Conservation (phyloP, 2,329 filamentous ascomycete genomes). For the Chalaropsis ovoidea region DNA sequence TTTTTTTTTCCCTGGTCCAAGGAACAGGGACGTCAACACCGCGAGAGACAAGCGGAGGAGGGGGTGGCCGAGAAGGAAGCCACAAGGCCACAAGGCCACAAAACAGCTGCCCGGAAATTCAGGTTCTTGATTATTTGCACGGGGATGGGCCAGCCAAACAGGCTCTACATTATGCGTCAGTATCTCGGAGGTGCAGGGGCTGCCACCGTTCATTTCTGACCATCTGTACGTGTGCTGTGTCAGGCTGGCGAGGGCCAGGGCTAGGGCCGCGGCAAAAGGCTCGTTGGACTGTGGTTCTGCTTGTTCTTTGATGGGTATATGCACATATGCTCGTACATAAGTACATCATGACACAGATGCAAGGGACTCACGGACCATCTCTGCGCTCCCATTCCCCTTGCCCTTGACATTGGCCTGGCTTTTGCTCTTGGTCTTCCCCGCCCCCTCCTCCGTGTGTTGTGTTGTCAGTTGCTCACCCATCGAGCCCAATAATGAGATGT, state of each 20-base stretch:
- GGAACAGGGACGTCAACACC: neutral
- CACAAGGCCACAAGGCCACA: neutral
- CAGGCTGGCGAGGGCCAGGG: neutral
- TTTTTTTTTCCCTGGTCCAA: neutral
- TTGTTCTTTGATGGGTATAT: neutral
- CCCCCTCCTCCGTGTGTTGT: neutral
- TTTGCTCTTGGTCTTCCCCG: neutral
- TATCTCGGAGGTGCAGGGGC: neutral
- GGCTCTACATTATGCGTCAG: neutral
- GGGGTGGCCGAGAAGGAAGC: neutral
- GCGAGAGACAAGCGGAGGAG: neutral
- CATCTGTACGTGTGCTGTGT: neutral
- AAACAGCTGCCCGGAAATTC: neutral
- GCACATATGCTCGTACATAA: neutral
- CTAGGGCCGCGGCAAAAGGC: neutral
- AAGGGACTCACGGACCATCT: slow-evolving; percentile 8
- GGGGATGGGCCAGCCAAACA: neutral
- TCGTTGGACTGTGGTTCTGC: no score
- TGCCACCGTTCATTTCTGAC: neutral
- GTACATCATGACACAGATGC: slow-evolving; percentile 11
- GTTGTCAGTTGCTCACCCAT: neutral
- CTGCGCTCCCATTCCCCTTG: neutral
- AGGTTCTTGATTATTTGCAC: slow-evolving; percentile 2
- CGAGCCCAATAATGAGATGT: neutral
- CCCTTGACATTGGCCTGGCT: neutral